These are phyloP conservation scores for Tricholoma furcatifolium DNA, from an alignment of 768 basidiomycete genomes.

Conservation along the genomic window DNA sequence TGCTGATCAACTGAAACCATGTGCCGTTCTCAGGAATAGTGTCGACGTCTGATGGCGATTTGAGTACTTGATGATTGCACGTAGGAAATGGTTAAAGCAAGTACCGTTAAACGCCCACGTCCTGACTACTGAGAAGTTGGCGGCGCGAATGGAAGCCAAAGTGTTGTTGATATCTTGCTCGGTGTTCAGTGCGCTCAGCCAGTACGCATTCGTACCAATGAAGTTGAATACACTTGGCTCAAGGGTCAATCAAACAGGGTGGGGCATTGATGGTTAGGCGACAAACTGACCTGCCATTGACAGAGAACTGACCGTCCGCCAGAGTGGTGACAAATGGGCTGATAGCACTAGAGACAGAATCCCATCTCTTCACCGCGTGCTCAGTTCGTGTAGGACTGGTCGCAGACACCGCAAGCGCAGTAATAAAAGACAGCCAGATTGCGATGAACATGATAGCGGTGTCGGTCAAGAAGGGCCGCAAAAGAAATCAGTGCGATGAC, in stretches of 20 bases:
- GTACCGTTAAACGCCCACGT: constrained; percentile 74
- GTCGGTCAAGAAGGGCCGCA: constrained; percentile 17
- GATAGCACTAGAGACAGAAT: constrained; percentile 17
- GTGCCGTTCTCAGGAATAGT: constrained; percentile 54
- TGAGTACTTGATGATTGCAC: neutral
- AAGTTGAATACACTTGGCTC: constrained; percentile 27
- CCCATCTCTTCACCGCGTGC: constrained; percentile 23
- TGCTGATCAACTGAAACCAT: constrained; percentile 61
- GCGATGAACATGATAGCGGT: constrained; percentile 32
- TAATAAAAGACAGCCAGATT: constrained; percentile 27
- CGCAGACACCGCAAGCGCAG: constrained; percentile 33
- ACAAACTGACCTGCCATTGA: constrained; percentile 50
- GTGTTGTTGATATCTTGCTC: constrained; percentile 57
- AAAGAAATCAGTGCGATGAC: constrained; percentile 2
- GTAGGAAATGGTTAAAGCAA: neutral
- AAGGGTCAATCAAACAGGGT: constrained; percentile 2
- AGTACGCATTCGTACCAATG: constrained; percentile 63
- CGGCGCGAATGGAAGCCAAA: constrained; percentile 53
- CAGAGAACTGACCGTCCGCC: constrained; percentile 44
- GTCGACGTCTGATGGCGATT: constrained; percentile 41
- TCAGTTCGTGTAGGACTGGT: constrained; percentile 30
- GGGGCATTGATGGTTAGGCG: neutral
- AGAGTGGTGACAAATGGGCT: constrained; percentile 44
- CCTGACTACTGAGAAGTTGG: constrained; percentile 58
- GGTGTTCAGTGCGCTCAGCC: constrained; percentile 55